These are phyloP conservation scores for Saccharum spontaneum DNA, from an alignment of 176 grass and related monocot species.

Conservation along the genomic window DNA sequence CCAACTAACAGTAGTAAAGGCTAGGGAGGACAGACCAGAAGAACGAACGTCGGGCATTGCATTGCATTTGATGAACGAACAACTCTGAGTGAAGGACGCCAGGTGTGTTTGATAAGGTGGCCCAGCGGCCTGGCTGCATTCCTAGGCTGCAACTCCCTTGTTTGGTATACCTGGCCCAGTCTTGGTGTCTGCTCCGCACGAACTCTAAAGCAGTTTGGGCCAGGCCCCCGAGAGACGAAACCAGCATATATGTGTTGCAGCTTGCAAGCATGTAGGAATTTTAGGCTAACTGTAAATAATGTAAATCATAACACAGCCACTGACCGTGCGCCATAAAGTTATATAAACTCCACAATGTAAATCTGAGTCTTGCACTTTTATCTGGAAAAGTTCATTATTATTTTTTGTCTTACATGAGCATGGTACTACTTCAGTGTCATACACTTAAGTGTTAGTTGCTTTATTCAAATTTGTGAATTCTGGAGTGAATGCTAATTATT, in stretches of 20 bases:
- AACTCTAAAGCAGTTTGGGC: too few species aligned
- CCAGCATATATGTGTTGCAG: not conserved
- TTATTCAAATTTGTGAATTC: not conserved
- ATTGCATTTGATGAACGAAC: too few species aligned
- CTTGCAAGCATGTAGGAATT: not conserved
- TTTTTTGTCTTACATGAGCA: conserved; percentile 4
- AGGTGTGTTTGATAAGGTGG: too few species aligned
- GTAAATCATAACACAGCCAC: not conserved
- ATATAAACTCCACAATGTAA: conserved; percentile 13
- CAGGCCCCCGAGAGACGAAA: too few species aligned
- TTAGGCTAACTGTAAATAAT: not conserved
- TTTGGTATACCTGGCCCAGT: too few species aligned
- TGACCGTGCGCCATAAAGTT: not conserved
- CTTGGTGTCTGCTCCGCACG: too few species aligned
- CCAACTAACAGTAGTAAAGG: not conserved
- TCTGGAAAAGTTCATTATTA: not conserved
- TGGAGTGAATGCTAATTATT: conserved; percentile 9
- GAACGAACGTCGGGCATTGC: too few species aligned
- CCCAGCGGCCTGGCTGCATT: too few species aligned
- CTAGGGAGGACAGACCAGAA: not conserved
- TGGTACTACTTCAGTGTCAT: conserved; percentile 13
- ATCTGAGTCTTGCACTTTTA: not conserved
- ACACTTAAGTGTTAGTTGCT: conserved; percentile 1
- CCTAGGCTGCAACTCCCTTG: too few species aligned
- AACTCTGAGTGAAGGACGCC: too few species aligned